Base-by-base conservation (phyloP, 1,139 yeast species). In the Zygosaccharomyces pseudobailii region DNA sequence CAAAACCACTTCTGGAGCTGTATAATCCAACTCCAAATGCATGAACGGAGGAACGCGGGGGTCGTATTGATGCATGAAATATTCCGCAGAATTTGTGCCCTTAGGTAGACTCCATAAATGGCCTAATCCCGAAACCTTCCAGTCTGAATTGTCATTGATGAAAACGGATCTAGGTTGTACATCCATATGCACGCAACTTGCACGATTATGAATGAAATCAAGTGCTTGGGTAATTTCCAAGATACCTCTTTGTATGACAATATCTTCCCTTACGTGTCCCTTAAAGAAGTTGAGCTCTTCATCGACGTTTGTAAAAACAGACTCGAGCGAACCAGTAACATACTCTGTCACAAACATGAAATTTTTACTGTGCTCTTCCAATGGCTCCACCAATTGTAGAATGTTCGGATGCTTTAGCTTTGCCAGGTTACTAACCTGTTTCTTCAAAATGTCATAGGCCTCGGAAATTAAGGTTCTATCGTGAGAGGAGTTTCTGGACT, bases 381-480 rank as follows among this genome's bases (percentile, higher is more conserved):
- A 67, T 0, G 94, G 95, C 64, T 90, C 97, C 42, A 86, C 79
- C 7, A 92, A 74, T 4, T 90, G 82, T 41, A 92, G 70, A 36
- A 92, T 74, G 54, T 87, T 86, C 0, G 98, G 97, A 62, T 92
- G 98, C 55, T 88, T 84, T 55, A 90, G 71, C 64, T 84, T 86
- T 28, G 95, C 80, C 61, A 90, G 69, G 52, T 84, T 84, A 27
- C 79, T 71, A 3, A 89, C 84, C 58, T 88, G 84, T 10, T 70
- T 65, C 47, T 76, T 70, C 42, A 84, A 63, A 31, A 77, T 66
- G 22, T 71, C 74, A 47, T 71, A 76, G 1, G 78, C 74, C 40
- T 73, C 78, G 42, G 70, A 58, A 3, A 69, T 45, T 6, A 67
- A 45, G 28, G 54, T 54, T 40, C 63, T 66, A 37, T 68, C 71